Evolutionary conservation across 2,329 filamentous ascomycete genomes (phyloP).

Genomic region (Aspergillus alliaceus): DNA sequence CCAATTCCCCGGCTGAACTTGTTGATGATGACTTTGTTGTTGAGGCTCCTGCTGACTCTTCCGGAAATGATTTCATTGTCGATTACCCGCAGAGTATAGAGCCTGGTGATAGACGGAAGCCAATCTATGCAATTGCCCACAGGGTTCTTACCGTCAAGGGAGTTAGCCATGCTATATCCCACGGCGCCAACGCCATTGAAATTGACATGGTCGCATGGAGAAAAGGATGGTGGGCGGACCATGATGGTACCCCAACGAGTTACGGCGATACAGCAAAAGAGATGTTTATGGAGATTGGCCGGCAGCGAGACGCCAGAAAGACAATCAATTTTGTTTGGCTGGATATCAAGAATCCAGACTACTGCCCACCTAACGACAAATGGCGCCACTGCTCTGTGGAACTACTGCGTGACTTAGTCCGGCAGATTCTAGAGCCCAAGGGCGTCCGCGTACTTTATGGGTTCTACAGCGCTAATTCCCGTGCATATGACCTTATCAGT

Average conservation of each 20-base stretch:
- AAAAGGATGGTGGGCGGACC: not conserved
- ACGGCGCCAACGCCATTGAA: not conserved
- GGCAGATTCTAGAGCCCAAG: conserved; percentile 10
- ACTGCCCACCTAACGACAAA: conserved; percentile 1
- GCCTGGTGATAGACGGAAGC: too few relatives aligned
- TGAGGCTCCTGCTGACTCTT: too few relatives aligned
- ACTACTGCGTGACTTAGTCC: conserved; percentile 10
- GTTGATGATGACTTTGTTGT: too few relatives aligned
- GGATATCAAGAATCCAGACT: conserved; percentile 21
- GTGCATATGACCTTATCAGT: too few relatives aligned
- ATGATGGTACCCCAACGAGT: not conserved
- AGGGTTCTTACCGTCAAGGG: not conserved
- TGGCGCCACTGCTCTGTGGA: too few relatives aligned
- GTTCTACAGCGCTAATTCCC: too few relatives aligned
- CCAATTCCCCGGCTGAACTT: too few relatives aligned
- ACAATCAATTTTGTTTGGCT: not conserved
- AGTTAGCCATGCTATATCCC: not conserved
- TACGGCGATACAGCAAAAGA: not conserved
- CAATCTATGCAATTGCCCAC: conserved; percentile 1
- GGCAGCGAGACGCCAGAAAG: not conserved
- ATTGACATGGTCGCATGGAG: not conserved
- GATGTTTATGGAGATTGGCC: not conserved
- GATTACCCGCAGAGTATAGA: too few relatives aligned
- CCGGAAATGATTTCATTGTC: too few relatives aligned
- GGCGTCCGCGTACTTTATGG: conserved; percentile 17